Conservation (phyloP, 441 rosid genomes). For the Erodium chrysanthum region DNA sequence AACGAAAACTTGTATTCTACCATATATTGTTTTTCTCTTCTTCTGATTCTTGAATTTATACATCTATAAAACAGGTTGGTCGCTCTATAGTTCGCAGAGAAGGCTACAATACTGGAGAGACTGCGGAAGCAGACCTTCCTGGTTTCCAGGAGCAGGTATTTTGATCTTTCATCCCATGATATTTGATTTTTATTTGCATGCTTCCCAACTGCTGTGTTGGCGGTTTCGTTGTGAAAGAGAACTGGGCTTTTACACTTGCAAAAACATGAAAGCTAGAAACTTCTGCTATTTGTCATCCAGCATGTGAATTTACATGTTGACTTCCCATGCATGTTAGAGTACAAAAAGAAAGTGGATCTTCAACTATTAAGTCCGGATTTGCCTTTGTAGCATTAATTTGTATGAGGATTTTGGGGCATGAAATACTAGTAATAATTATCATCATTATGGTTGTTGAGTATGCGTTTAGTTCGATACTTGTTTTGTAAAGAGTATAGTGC, state of each 20-base stretch:
- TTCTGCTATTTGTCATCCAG: no score
- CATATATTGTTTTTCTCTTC: constrained; percentile 5
- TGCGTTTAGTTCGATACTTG: not conserved
- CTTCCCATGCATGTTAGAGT: no score
- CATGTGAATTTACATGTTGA: no score
- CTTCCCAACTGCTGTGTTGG: not conserved
- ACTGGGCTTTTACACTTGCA: not conserved
- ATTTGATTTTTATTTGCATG: not conserved
- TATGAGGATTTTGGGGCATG: not conserved
- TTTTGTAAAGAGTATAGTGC: not conserved
- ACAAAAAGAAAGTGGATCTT: no score
- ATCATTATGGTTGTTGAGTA: not conserved
- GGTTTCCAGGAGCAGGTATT: constrained; percentile 75
- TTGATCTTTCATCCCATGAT: constrained; percentile 10
- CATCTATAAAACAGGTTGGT: constrained; percentile 37
- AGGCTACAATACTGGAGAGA: constrained; percentile 40
- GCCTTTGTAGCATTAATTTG: no score
- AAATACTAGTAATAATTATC: not conserved
- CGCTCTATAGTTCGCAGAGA: constrained; percentile 39
- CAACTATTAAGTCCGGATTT: no score
- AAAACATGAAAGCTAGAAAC: not conserved
- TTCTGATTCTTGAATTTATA: constrained; percentile 20
- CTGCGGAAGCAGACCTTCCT: constrained; percentile 63
- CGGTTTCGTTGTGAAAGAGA: not conserved
- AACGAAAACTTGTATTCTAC: constrained; percentile 9